These are phyloP conservation scores for Brasenia schreberi DNA, from an alignment of 164 flowering plant species.

Conservation along the genomic window DNA sequence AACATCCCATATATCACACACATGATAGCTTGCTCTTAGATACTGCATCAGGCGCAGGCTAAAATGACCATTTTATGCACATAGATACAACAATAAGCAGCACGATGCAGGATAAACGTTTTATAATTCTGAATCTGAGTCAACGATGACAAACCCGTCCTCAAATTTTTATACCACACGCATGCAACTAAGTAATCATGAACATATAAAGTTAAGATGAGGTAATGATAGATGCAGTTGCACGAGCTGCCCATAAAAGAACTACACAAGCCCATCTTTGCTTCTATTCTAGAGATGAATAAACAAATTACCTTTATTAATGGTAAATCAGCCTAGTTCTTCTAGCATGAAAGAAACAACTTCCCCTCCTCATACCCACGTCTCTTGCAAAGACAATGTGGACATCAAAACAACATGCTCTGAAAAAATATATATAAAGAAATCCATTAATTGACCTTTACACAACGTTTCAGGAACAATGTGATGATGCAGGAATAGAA, in stretches of 20 bases:
- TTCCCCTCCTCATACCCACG: slow-evolving; percentile 56
- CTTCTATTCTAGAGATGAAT: slow-evolving; percentile 6
- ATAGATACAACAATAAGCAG: too few relatives aligned
- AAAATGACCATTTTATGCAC: too few relatives aligned
- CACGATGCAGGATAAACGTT: too few relatives aligned
- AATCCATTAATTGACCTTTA: background rate
- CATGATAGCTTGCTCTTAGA: too few relatives aligned
- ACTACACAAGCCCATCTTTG: slow-evolving; percentile 5
- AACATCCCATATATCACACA: too few relatives aligned
- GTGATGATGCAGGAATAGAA: background rate
- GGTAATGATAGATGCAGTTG: background rate
- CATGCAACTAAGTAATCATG: background rate
- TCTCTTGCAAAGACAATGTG: slow-evolving; percentile 75
- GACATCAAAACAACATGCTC: slow-evolving; percentile 33
- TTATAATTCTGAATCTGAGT: too few relatives aligned
- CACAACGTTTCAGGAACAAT: slow-evolving; percentile 1
- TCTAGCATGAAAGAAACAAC: slow-evolving; percentile 39
- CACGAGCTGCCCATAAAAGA: too few relatives aligned
- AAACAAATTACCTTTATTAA: slow-evolving; percentile 30
- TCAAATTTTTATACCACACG: background rate
- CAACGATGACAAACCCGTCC: too few relatives aligned
- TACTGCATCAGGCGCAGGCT: too few relatives aligned
- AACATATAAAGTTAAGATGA: background rate
- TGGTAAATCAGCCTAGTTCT: slow-evolving; percentile 26
- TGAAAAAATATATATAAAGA: background rate